Evolutionary conservation across 2,329 filamentous ascomycete genomes (phyloP).

Genomic region (Fusarium brevicatenulatum): DNA sequence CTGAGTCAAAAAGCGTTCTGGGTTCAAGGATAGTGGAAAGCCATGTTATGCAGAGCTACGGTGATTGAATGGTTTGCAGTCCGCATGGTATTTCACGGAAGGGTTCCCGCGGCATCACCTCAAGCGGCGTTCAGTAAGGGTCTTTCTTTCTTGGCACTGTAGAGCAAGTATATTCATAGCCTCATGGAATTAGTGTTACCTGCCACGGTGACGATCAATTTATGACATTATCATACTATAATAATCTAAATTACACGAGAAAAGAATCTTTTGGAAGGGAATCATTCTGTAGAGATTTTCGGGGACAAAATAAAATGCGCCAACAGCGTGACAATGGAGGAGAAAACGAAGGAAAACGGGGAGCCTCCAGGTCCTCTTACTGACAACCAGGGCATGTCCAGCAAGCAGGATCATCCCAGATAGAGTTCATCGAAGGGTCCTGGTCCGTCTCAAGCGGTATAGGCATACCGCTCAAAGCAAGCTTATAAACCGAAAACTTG

Average conservation of each 20-base stretch:
- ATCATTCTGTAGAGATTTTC: neutral
- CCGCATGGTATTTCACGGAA: too few species aligned
- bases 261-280: neutral
- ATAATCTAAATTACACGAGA: neutral
- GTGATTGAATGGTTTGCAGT: accelerated
- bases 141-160: too few species aligned
- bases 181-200: accelerated
- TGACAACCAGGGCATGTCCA: slow-evolving; percentile 12
- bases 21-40: too few species aligned
- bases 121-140: too few species aligned
- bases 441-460: neutral
- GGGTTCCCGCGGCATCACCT: too few species aligned
- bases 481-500: neutral
- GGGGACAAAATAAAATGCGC: neutral
- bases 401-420: slow-evolving; percentile 12
- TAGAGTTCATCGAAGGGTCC: neutral
- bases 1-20: neutral
- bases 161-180: accelerated
- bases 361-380: neutral
- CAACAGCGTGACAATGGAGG: neutral
- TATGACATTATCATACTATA: neutral
- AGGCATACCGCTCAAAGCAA: neutral
- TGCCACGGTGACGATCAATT: neutral
- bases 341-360: neutral
- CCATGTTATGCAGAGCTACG: accelerated